Percentiles rank a stretch among this genome's conserved stretches.
Conservation (phyloP, 805 yeast genomes). For the Myxozyma monticola region DNA sequence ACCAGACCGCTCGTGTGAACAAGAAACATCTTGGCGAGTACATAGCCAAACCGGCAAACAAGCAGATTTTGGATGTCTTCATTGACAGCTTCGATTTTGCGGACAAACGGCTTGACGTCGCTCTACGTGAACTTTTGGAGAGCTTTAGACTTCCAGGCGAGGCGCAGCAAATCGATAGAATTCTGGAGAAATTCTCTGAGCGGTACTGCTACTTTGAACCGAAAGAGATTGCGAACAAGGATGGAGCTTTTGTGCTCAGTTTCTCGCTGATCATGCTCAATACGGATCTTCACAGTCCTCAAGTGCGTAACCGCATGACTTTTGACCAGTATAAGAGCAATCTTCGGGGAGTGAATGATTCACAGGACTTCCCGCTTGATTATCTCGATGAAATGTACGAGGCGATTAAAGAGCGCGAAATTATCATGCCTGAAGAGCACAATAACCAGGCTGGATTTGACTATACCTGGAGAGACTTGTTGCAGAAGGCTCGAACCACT, state of each 20-base stretch:
- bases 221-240: conserved; percentile 72
- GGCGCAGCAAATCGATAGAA: conserved; percentile 92
- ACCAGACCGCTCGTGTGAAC: conserved; percentile 77
- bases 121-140: conserved; percentile 75
- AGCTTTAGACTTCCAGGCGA: conserved; percentile 95
- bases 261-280: conserved; percentile 91
- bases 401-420: conserved; percentile 81
- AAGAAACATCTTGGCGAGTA: conserved; percentile 86
- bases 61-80: conserved; percentile 60
- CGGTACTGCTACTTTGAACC: conserved; percentile 70
- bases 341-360: conserved; percentile 72
- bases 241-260: conserved; percentile 87
- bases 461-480: conserved; percentile 51
- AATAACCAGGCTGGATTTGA: conserved; percentile 92
- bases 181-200: conserved; percentile 81
- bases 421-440: conserved; percentile 97
- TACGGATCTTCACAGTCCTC: conserved; percentile 90
- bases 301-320: conserved; percentile 86
- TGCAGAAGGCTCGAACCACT: conserved; percentile 33
- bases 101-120: conserved; percentile 87
- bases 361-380: conserved; percentile 79
- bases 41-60: conserved; percentile 73
- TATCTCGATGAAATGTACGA: conserved; percentile 76
- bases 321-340: conserved; percentile 78
- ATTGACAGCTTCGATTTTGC: conserved; percentile 71